Conservation (phyloP, 768 basidiomycete species). For the Pleurotus salmoneostramineus region DNA sequence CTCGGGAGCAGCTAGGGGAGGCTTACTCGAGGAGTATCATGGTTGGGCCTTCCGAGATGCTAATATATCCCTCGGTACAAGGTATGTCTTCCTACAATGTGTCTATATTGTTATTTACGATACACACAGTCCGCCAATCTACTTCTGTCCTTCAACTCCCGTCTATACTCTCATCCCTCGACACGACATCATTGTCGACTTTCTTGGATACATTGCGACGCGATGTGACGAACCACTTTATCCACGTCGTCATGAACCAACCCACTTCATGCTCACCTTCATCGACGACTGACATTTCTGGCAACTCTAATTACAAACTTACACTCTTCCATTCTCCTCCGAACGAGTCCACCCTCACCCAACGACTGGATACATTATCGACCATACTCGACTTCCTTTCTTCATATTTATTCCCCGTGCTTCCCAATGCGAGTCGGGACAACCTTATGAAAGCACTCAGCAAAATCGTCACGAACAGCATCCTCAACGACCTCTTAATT, state of each 20-base stretch:
- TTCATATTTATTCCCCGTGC: constrained; percentile 47
- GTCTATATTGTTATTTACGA: not conserved
- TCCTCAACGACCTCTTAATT: constrained; percentile 65
- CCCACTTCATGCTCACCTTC: constrained; percentile 37
- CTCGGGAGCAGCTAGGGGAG: constrained; percentile 70
- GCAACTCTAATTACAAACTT: constrained; percentile 37
- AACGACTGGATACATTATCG: constrained; percentile 53
- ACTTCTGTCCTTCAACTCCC: constrained; percentile 45
- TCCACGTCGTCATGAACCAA: constrained; percentile 55
- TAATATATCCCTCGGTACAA: constrained; percentile 48
- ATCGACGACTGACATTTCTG: constrained; percentile 24
- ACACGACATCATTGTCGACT: constrained; percentile 45
- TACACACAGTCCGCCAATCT: constrained; percentile 50
- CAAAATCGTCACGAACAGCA: constrained; percentile 53
- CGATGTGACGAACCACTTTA: constrained; percentile 54
- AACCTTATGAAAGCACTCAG: constrained; percentile 54
- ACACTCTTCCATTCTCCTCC: constrained; percentile 43
- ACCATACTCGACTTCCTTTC: constrained; percentile 60
- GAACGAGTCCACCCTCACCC: constrained; percentile 28
- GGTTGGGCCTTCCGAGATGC: constrained; percentile 44
- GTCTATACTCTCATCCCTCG: constrained; percentile 56
- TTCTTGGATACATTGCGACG: constrained; percentile 60
- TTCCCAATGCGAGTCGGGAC: constrained; percentile 43
- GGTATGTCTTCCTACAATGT: constrained; percentile 19
- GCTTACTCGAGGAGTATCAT: constrained; percentile 59